Base-by-base conservation (phyloP, 2,329 filamentous ascomycete genomes). In the Exophiala xenobiotica region DNA sequence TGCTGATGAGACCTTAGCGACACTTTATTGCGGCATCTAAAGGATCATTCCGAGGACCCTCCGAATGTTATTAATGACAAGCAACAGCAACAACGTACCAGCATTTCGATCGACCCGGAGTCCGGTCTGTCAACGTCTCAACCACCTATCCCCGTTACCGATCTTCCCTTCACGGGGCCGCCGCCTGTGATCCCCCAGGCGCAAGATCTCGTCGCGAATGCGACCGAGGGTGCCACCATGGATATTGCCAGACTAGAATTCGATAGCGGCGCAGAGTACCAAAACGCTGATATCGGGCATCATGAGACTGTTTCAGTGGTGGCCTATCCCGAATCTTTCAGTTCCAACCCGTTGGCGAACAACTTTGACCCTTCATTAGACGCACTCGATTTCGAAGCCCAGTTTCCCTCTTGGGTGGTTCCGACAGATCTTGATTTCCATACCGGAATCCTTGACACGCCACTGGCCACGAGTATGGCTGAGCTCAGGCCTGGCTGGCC, bases 11-110 rank as follows among this genome's bases (percentile, higher is more conserved):
- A 6, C 7, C 11, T 44, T 33, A 60, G 57, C 41, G 57, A 60
- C 38, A 56, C 57, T 11, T 38, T 60, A 12, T 47, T 60, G 3
- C 52, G 57, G 23, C 57, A 60, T 46, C 48, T 53, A 40, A 59
- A 56, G 26, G 54, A 58, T 26, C 57, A 58, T 29, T 29, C 16
- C 9, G 49, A 51, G 11, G 39, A 51, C 18, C n/a, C 12, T 6
- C 31, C 54, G 11, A 24, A 24, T 19, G 22, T n/a, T 9, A 33
- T 45, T 16, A 51, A 12, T 12, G 22, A 1, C 20, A 31, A 24
- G 3, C 12, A 22, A 26, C 16, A 20, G 29, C 11, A 26, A 45
- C 11, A 37, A 22, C 8, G 42, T 20, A 19, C 43, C 51, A 22
- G 33, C 29, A 33, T 31, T 27, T 12, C 16, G 35, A 6, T 46